Percentiles rank a stretch among this genome's conserved stretches.
Conservation (phyloP, 768 basidiomycete species). For the Suillus subluteus region DNA sequence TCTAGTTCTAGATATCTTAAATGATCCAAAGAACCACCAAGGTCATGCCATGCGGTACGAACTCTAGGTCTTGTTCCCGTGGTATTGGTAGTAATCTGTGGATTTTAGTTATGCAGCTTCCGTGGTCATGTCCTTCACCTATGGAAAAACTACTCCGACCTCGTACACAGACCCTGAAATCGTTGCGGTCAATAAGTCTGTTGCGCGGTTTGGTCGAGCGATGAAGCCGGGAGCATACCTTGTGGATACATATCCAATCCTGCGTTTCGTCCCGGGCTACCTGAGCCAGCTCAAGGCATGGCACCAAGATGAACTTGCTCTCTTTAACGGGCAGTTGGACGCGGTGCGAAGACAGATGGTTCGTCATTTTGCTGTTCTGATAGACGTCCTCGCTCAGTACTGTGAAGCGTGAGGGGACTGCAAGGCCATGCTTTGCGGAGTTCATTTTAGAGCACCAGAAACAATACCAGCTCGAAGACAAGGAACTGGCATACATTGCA, state of each 20-base stretch:
- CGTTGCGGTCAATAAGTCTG: conserved; percentile 28
- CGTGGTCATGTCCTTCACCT: neutral
- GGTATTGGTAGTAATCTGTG: neutral
- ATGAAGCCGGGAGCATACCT: conserved; percentile 30
- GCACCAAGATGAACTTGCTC: conserved; percentile 44
- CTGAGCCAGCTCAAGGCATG: conserved; percentile 55
- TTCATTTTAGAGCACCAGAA: conserved; percentile 41
- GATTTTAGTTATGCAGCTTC: neutral
- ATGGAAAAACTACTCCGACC: conserved; percentile 29
- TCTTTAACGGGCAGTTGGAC: conserved; percentile 37
- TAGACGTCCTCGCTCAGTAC: neutral
- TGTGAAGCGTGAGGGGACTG: conserved; percentile 28
- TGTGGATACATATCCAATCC: conserved; percentile 29
- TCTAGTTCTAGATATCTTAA: neutral
- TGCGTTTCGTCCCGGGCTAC: conserved; percentile 35
- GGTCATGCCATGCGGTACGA: neutral
- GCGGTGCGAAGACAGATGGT: conserved; percentile 35
- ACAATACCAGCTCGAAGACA: conserved; percentile 33
- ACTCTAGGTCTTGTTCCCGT: neutral
- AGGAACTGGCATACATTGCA: conserved; percentile 43
- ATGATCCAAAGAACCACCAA: conserved; percentile 1
- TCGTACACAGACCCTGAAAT: conserved; percentile 41
- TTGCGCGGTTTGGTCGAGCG: conserved; percentile 29
- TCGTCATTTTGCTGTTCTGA: neutral
- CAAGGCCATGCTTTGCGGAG: conserved; percentile 37